Evolutionary conservation across 2,329 filamentous ascomycete genomes (phyloP).

Genomic region (Diaporthe destruens): DNA sequence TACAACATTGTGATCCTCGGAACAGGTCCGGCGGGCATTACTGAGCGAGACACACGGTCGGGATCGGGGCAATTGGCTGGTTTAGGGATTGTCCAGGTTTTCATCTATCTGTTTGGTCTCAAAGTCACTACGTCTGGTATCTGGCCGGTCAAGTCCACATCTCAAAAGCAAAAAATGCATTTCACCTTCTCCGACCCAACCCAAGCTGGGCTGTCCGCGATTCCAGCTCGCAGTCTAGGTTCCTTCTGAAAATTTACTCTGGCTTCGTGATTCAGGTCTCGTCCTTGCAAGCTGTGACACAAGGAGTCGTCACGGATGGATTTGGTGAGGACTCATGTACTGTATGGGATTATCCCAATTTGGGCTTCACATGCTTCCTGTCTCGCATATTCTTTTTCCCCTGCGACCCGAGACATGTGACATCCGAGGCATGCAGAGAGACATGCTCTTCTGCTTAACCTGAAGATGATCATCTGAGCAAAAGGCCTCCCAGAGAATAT

Average conservation of each 20-base stretch:
- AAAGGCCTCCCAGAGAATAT: no score
- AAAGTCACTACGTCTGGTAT: conserved; percentile 20
- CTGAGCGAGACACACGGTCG: conserved; percentile 23
- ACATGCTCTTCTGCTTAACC: background rate
- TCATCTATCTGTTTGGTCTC: conserved; percentile 36
- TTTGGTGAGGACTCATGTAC: conserved; percentile 41
- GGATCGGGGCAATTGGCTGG: conserved; percentile 35
- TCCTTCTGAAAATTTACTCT: background rate
- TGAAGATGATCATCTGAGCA: background rate
- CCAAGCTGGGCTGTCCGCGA: background rate
- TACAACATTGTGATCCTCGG: conserved; percentile 17
- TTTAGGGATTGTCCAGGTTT: conserved; percentile 29
- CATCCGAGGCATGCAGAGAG: background rate
- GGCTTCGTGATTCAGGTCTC: background rate
- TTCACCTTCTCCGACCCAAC: conserved; percentile 32
- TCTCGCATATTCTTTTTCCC: background rate
- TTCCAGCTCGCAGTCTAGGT: background rate
- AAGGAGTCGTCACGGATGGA: background rate
- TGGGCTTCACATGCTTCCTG: background rate
- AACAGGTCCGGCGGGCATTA: conserved; percentile 27
- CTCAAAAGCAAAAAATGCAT: conserved; percentile 41
- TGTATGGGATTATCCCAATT: conserved; percentile 33
- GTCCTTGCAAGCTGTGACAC: background rate
- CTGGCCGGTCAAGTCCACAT: conserved; percentile 38
- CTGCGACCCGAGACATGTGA: background rate